Evolutionary conservation across 768 basidiomycete species (phyloP).

Genomic region (Mrakia hoshinonis): DNA sequence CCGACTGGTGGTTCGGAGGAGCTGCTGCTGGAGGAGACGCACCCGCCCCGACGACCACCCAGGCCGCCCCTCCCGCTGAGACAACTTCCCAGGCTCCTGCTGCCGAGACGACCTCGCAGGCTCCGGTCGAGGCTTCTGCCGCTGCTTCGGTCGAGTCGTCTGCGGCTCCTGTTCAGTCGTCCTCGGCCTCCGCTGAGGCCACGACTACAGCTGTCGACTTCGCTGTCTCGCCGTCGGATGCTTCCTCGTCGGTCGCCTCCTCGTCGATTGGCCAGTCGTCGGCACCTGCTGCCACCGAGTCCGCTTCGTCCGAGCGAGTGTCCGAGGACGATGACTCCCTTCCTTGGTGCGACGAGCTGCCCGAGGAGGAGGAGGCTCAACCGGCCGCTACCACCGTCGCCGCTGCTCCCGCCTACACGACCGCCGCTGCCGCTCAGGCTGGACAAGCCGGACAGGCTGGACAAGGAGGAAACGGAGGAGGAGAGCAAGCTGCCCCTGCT

Average conservation of each 20-base stretch:
- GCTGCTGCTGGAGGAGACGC: not conserved
- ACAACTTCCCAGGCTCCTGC: not conserved
- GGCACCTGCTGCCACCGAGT: not conserved
- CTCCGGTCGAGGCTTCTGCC: not conserved
- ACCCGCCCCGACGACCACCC: not conserved
- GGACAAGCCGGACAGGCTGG: too few relatives aligned
- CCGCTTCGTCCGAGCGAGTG: not conserved
- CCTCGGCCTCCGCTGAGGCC: too few relatives aligned
- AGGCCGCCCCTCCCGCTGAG: not conserved
- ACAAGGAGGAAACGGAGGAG: too few relatives aligned
- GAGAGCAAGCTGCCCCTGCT: too few relatives aligned
- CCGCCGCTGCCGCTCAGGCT: not conserved
- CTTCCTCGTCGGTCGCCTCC: not conserved
- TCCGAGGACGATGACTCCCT: not conserved
- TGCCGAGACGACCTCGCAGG: not conserved
- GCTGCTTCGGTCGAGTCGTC: not conserved
- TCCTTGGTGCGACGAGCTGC: constrained; percentile 5
- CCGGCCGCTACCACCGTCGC: not conserved
- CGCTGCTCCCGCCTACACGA: not conserved
- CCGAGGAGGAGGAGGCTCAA: constrained; percentile 1
- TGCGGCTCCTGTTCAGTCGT: not conserved
- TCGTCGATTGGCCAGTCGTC: not conserved
- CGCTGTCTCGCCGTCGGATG: too few relatives aligned
- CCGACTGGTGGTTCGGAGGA: not conserved
- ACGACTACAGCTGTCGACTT: too few relatives aligned